phyloP scores from a whole-genome alignment of 2,329 filamentous ascomycete genomes.

The Juglanconis sp. region DNA sequence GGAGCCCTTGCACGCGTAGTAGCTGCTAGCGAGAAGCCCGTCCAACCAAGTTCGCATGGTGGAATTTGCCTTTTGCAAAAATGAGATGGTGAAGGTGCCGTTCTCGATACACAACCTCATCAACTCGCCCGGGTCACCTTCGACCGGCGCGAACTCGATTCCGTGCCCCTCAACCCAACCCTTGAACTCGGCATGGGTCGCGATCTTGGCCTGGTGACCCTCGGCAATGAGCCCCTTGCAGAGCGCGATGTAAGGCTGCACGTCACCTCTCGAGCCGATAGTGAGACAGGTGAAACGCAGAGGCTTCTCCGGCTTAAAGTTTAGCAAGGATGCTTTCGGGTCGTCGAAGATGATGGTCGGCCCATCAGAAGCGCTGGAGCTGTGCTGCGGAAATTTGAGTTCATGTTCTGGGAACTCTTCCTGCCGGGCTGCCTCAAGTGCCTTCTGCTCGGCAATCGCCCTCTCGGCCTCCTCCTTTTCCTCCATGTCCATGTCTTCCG shows the following conservation, averaged over 20 bases:
- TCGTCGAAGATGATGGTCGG: slow-evolving; percentile 88
- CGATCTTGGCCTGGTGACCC: slow-evolving; percentile 82
- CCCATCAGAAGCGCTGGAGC: slow-evolving; percentile 49
- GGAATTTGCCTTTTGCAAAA: slow-evolving; percentile 79
- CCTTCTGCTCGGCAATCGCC: slow-evolving; percentile 77
- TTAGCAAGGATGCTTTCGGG: slow-evolving; percentile 78
- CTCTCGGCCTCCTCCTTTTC: slow-evolving; percentile 68
- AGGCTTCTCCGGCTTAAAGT: slow-evolving; percentile 80
- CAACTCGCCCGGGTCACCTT: slow-evolving; percentile 86
- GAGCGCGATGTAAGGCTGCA: slow-evolving; percentile 94
- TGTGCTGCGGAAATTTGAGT: slow-evolving; percentile 44
- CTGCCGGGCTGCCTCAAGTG: slow-evolving; percentile 70
- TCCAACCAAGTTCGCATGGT: slow-evolving; percentile 97
- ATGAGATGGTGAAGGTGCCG: slow-evolving; percentile 92
- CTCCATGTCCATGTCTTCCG: slow-evolving; percentile 63
- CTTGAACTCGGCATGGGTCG: slow-evolving; percentile 87
- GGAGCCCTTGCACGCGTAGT: slow-evolving; percentile 77
- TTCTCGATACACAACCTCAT: slow-evolving; percentile 97
- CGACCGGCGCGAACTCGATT: slow-evolving; percentile 86
- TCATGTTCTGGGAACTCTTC: slow-evolving; percentile 51
- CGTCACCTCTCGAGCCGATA: slow-evolving; percentile 91
- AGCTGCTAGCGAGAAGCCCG: slow-evolving; percentile 77
- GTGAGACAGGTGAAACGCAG: slow-evolving; percentile 89
- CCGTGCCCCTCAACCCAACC: slow-evolving; percentile 88
- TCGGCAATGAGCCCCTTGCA: slow-evolving; percentile 88